These are phyloP conservation scores for Aeminium ludgeri DNA, from an alignment of 495 filamentous ascomycete species.

Conservation along the genomic window DNA sequence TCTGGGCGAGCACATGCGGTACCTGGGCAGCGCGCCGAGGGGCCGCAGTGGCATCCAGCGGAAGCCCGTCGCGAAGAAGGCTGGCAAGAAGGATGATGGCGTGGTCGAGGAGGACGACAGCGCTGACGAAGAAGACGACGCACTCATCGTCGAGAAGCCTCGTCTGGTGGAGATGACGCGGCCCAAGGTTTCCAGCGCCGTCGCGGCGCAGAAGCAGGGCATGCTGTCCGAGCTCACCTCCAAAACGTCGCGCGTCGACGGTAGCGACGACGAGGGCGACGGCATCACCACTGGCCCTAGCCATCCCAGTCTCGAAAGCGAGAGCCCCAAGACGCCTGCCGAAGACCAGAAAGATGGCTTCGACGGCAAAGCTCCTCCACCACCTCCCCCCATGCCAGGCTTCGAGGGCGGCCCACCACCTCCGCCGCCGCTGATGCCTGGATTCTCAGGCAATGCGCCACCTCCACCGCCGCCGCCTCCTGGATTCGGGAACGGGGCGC, in stretches of 20 bases:
- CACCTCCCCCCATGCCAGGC: conserved; percentile 28
- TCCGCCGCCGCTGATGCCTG: conserved; percentile 28
- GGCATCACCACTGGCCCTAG: conserved; percentile 63
- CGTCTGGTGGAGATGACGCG: conserved; percentile 35
- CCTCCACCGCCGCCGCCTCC: conserved; percentile 35
- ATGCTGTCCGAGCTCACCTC: conserved; percentile 65
- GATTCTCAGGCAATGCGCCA: conserved; percentile 25
- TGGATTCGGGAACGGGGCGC: conserved; percentile 28
- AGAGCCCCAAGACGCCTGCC: conserved; percentile 51
- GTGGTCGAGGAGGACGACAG: conserved; percentile 26
- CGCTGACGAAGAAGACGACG: conserved; percentile 26
- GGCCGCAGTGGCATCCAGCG: conserved; percentile 8
- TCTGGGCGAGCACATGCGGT: conserved; percentile 15
- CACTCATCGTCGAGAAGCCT: conserved; percentile 27
- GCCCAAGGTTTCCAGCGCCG: conserved; percentile 48
- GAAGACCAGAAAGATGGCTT: conserved; percentile 31
- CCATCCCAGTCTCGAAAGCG: conserved; percentile 57
- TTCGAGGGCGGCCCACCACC: conserved; percentile 29
- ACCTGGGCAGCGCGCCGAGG: conserved; percentile 9
- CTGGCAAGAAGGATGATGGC: conserved; percentile 28
- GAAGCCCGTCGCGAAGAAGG: conserved; percentile 17
- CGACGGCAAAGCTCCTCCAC: conserved; percentile 30
- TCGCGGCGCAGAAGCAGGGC: conserved; percentile 45
- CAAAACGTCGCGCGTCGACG: conserved; percentile 58
- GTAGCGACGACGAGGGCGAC: conserved; percentile 54